Base-by-base conservation (phyloP, 2,329 filamentous ascomycete species). In the Chrysosporium keratinophilum region DNA sequence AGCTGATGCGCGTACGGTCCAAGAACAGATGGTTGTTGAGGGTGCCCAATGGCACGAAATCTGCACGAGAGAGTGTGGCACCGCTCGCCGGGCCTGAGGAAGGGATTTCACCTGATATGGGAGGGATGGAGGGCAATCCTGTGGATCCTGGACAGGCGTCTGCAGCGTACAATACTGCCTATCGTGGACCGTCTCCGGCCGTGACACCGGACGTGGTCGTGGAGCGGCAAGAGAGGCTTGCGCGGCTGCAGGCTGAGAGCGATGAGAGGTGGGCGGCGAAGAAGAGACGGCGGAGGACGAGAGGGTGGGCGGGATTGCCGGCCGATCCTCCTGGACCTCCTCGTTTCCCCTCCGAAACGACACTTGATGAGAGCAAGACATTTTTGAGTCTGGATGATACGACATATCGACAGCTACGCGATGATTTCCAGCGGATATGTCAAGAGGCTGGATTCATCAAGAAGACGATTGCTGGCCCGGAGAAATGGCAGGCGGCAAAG, bases 271-370 rank as follows among this genome's bases (percentile, higher is more conserved):
- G 81, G 77, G 74, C 74, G 6, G 72, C 77, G 6, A 76, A 81
- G 55, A 88, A 87, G 65, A 79, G 84, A 51, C 78, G 85, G 50
- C 80, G 84, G 57, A 77, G 84, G 45, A 84, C 82, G 52, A 77
- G 80, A 61, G 79, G 78, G n/a, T 85, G 81, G 75, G 82, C 79
- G 41, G 82, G 83, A 1, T 67, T 86, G 23, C 81, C 84, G 12
- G 78, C 83, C 37, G 84, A 87, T 63, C 80, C 81, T 5, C 78
- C 82, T 1, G 81, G 82, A 3, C 80, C 83, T 17, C 82, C 84
- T 12, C 80, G 87, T 19, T 93, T 88, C 58, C 85, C 85, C 0
- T 91, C 87, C 0, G 87, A 93, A 67, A 90, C 85, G 11, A 90
- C 87, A 0, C 79, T 93, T 55, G 84, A 87, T 59, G 85, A 91